Base-by-base conservation (phyloP, 768 basidiomycete genomes). In the Suillus luteus region DNA sequence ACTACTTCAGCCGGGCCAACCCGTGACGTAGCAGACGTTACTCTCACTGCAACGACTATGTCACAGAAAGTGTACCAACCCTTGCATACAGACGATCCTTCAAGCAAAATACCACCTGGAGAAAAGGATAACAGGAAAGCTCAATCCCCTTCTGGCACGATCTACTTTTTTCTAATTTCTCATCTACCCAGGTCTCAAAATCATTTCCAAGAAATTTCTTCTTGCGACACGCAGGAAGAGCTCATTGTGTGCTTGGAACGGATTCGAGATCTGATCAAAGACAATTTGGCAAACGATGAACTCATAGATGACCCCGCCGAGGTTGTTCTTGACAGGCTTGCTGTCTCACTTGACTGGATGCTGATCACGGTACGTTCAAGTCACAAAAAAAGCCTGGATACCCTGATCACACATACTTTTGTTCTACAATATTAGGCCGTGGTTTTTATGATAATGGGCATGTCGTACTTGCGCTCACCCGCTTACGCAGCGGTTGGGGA, bases 331-430 rank as follows among this genome's bases (percentile, higher is more conserved):
- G 57, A 58, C 24, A 58, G 17, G 40, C 17, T 41, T 41, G 24
- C 11, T 40, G 57, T 58, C 40, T 40, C 27, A 19, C 57, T 58
- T 41, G 40, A 58, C 11, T 40, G 57, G 57, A 31, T 27, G 24
- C 24, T 58, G 11, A 5, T 58, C 14, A 19, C 57, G 3, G 57
- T 58, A 40, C 19, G 40, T 58, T 3, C 40, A 27, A 58, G 24
- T 31, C 38, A 1, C 19, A 9, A 10, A 17, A 58, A 15, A 38
- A 6, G 17, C 14, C 6, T 27, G 22, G 6, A 48, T 24, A 48
- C 22, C 38, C 38, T 58, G 55, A 58, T 19, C 55, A 58, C 24
- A 40, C 14, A 1, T 24, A 2, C 22, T 40, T 10, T 40, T 27
- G 15, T 27, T 19, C 8, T 8, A 10, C 55, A 8, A 31, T 27